These are phyloP conservation scores for Dendrostoma leiphaemia DNA, from an alignment of 2,329 filamentous ascomycete genomes.

Conservation along the genomic window DNA sequence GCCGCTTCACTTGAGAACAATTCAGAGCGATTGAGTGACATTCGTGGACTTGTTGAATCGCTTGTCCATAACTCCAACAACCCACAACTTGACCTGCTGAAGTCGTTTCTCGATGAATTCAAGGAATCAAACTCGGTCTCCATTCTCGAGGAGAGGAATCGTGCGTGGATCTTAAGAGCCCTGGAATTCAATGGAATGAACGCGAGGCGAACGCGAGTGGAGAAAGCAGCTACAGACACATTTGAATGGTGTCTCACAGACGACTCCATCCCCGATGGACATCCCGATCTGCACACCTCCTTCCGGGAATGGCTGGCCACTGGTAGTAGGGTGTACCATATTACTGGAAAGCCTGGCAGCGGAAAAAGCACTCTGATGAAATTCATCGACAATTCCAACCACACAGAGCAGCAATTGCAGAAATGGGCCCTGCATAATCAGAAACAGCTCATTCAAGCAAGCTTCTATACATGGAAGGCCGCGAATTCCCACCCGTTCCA, in stretches of 20 bases:
- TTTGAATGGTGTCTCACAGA: neutral
- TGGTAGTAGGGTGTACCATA: neutral
- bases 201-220: neutral
- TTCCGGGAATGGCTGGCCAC: neutral
- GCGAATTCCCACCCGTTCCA: neutral
- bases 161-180: neutral
- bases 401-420: neutral
- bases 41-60: neutral
- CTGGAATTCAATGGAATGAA: neutral
- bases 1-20: neutral
- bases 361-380: conserved; percentile 4
- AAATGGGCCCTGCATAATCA: neutral
- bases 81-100: neutral
- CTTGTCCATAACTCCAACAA: neutral
- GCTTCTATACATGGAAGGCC: neutral
- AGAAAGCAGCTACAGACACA: neutral
- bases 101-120: neutral
- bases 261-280: neutral
- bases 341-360: neutral
- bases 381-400: neutral
- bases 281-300: neutral
- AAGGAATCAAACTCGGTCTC: neutral
- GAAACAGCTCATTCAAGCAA: neutral
- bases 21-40: neutral
- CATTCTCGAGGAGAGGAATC: neutral